These are phyloP conservation scores for Ramularia endophylla DNA, from an alignment of 2,329 filamentous ascomycete genomes.

Conservation along the genomic window DNA sequence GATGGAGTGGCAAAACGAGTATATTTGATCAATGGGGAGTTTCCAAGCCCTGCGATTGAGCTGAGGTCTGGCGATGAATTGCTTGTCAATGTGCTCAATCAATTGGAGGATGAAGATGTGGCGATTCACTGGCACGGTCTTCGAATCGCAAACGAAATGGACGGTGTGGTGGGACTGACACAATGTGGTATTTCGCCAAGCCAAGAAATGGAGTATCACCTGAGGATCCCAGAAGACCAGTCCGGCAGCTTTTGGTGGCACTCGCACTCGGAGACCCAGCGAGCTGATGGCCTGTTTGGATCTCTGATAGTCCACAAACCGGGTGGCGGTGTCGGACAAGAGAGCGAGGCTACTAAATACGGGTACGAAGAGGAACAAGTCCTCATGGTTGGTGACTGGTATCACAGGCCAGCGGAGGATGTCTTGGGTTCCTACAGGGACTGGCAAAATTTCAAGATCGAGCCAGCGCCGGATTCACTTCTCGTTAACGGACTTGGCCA, in stretches of 20 bases:
- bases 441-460: slow-evolving; percentile 35
- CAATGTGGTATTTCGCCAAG: slow-evolving; percentile 16
- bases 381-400: slow-evolving; percentile 45
- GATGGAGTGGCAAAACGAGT: slow-evolving; percentile 46
- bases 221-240: slow-evolving; percentile 24
- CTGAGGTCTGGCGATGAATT: slow-evolving; percentile 41
- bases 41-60: slow-evolving; percentile 47
- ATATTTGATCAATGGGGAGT: slow-evolving; percentile 46
- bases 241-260: slow-evolving; percentile 43
- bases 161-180: slow-evolving; percentile 18
- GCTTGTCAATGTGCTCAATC: slow-evolving; percentile 39
- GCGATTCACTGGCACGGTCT: slow-evolving; percentile 44
- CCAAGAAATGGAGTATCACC: slow-evolving; percentile 32
- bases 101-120: slow-evolving; percentile 29
- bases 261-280: slow-evolving; percentile 37
- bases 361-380: slow-evolving; percentile 34
- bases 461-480: slow-evolving; percentile 45
- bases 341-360: slow-evolving; percentile 6
- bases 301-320: slow-evolving; percentile 41
- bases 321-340: too few species aligned
- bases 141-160: slow-evolving; percentile 12
- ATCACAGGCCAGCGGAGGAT: slow-evolving; percentile 38
- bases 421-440: slow-evolving; percentile 40
- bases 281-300: slow-evolving; percentile 44
- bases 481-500: slow-evolving; percentile 42